A percentile compares a stretch with the other conserved stretches of the same genome.
Conservation (phyloP, 306 rosid genomes). For the Quercus wislizeni region DNA sequence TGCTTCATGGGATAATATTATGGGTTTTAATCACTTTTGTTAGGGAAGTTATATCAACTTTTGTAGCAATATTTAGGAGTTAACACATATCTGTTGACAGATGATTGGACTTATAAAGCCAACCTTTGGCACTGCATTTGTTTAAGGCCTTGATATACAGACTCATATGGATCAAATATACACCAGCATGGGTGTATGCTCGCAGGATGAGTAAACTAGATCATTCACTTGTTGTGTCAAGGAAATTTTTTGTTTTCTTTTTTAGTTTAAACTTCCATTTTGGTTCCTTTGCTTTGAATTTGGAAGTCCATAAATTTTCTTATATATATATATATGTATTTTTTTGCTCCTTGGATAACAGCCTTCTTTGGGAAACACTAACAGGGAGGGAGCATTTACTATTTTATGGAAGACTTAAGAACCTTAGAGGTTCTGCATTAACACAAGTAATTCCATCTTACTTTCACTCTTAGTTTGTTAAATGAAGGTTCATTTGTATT, state of each 20-base stretch:
- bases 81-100: slow-evolving; percentile 29
- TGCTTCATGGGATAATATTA: not conserved
- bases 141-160: slow-evolving; percentile 73
- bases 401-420: slow-evolving; percentile 90
- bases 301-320: not conserved
- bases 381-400: slow-evolving; percentile 89
- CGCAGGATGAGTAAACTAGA: slow-evolving; percentile 76
- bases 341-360: slow-evolving; percentile 11
- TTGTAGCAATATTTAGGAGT: not conserved
- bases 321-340: not conserved
- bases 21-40: slow-evolving; percentile 9
- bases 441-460: slow-evolving; percentile 49
- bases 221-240: not conserved
- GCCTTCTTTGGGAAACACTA: slow-evolving; percentile 85
- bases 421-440: slow-evolving; percentile 69
- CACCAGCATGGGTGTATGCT: slow-evolving; percentile 96
- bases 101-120: slow-evolving; percentile 94
- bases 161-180: slow-evolving; percentile 75
- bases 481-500: not conserved
- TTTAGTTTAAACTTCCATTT: no score
- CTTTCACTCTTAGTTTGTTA: not conserved
- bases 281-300: no score
- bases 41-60: not conserved
- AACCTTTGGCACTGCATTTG: slow-evolving; percentile 70
- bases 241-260: not conserved